Base-by-base conservation (phyloP, 2,329 filamentous ascomycete species). In the Aspergillus hortae region DNA sequence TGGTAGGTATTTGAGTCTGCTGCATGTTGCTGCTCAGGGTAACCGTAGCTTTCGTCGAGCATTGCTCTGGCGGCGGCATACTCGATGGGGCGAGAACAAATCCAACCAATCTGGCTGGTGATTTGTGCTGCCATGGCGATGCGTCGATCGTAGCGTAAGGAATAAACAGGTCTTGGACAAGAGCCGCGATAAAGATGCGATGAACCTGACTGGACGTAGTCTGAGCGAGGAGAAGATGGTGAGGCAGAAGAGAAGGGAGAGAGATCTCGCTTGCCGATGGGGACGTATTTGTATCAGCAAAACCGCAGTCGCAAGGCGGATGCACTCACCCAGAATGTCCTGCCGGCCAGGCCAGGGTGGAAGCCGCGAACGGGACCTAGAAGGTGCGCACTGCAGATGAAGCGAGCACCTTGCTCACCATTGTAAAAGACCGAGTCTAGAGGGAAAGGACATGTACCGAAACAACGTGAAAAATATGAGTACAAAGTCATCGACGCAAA, bases 1-100 rank as follows among this genome's bases (percentile, higher is more conserved):
- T 49, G 60, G 21, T 61, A 65, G 30, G 44, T 48, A 49, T 63
- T 65, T 3, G 51, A 7, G 48, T 64, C 58, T 14, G 44, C 12
- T 35, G 30, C 25, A 30, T 58, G 52, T 43, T 64, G 57, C 23
- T 33, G 41, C 1, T 57, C 51, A 3, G 58, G 57, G 23, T 43
- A 23, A 1, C 54, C 56, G 47, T 58, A 61, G 0, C 43, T 32
- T 27, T 62, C 57, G 51, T 63, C 57, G 0, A 63, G 54, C 48
- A 62, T 56, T 36, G 56, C 51, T 10, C 47, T 42, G 0, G 60
- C 60, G 14, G 56, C 57, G 5, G 56, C 54, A 4, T 38, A 47
- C 46, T 61, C 60, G 43, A 59, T 43, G 7, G 56, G 56, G 6
- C 60, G 43, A 23, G 60, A 55, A 51, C 56, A 49, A 7, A 60